Evolutionary conservation across 2,329 filamentous ascomycete genomes (phyloP), one percentile per base, ranked within the genome.

Genomic region (Botryotinia narcissicola): DNA sequence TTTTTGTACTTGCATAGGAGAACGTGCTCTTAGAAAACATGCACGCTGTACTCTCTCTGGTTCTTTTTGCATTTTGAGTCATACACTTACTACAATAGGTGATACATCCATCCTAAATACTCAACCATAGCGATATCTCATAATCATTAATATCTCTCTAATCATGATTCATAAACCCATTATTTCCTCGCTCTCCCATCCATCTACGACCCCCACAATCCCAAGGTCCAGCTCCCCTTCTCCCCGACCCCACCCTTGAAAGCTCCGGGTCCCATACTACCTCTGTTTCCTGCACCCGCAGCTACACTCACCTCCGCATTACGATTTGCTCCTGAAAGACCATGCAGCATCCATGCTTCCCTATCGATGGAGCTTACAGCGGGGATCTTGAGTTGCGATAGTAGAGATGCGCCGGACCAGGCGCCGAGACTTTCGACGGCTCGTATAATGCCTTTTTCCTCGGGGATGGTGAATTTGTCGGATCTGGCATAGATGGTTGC

Each of bases 341-440:
- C 93, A 76, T 93, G 87, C 77, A 89, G 89, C 63, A 90, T 80
- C 86, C 93, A 95, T 48, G 88, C 84, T 10, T 95, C 93, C 40
- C 90, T 85, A 75, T 94, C 92, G 32, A 95, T 84, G 44, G 90
- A 88, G 3, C 91, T 90, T 70, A 93, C 86, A 2, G 92, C 89
- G 51, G 89, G 88, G 6, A 93, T 85, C 73, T 91, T 91, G 74
- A 94, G 84, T 76, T 91, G 89, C 4, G 90, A 88, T 29, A 92
- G 83, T 71, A 95, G 80, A 80, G 92, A 94, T 4, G 90, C 92
- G 18, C 93, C 93, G 32, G 88, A 87, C 92, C 92, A 95, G 2
- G 92, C 84, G 0, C 93, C 93, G 1, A 95, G 82, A 0, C 90
- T 90, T 75, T 93, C 89, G 2, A 94, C 83, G 3, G 87, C 90